These are phyloP conservation scores for Cenchrus purpureus DNA, from an alignment of 176 grass and related monocot genomes.

Conservation along the genomic window DNA sequence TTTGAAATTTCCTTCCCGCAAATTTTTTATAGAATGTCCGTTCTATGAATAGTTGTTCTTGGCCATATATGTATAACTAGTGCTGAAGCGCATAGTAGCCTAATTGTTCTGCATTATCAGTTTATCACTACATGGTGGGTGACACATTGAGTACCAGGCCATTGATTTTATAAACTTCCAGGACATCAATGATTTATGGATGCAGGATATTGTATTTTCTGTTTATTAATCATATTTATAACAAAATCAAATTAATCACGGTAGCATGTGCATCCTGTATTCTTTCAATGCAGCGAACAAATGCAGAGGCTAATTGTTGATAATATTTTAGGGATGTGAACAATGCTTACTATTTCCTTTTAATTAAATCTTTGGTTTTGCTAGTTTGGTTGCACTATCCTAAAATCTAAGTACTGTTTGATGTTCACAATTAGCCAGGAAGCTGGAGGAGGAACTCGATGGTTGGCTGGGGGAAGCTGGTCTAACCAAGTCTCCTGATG, in stretches of 20 bases:
- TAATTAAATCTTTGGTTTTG: conserved; percentile 11
- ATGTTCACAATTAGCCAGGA: conserved; percentile 64
- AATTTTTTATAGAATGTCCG: too few relatives aligned
- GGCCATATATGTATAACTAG: neutral
- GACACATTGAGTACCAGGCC: neutral
- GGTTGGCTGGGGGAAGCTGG: conserved; percentile 67
- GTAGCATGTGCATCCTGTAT: neutral
- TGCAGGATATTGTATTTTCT: neutral
- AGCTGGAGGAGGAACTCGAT: conserved; percentile 85
- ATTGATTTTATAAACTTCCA: neutral
- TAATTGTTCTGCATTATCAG: neutral
- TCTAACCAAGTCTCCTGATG: conserved; percentile 78
- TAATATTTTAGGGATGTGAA: conserved; percentile 13
- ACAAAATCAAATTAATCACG: neutral
- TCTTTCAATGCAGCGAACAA: neutral
- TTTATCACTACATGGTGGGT: neutral
- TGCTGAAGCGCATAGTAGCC: neutral
- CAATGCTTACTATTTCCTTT: neutral
- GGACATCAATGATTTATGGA: neutral
- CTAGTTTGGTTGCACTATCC: neutral
- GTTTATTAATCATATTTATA: neutral
- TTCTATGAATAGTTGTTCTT: neutral
- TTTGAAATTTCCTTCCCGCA: conserved; percentile 4
- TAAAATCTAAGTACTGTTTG: conserved; percentile 29
- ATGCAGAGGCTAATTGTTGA: neutral